Evolutionary conservation across 331 rosid species (phyloP).

Genomic region (Prunus yedoensis): DNA sequence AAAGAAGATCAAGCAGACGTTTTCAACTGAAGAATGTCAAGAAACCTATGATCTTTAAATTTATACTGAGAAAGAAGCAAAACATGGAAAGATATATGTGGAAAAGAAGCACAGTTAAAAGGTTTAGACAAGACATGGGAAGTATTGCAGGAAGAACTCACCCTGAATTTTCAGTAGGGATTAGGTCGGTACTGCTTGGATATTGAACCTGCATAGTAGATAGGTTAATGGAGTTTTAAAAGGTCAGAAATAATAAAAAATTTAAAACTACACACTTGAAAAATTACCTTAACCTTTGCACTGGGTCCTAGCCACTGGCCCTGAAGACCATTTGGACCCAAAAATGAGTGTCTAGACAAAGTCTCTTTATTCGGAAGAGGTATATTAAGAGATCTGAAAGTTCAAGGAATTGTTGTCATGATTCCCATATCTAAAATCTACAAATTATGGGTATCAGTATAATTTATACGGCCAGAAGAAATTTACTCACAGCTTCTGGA

Average conservation of each 20-base stretch:
- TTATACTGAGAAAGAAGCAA: conserved; percentile 2
- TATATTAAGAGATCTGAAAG: conserved; percentile 65
- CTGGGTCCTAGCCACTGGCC: conserved; percentile 92
- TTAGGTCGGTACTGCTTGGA: conserved; percentile 74
- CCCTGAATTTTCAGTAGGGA: conserved; percentile 51
- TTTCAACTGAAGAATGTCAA: conserved; percentile 10
- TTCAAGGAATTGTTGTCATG: conserved; percentile 10
- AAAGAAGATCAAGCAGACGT: conserved; percentile 10
- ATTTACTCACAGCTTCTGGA: conserved; percentile 76
- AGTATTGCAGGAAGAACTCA: conserved; percentile 30
- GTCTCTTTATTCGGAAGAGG: conserved; percentile 86
- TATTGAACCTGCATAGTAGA: conserved; percentile 67
- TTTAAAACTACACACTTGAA: conserved; percentile 1
- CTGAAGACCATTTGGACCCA: conserved; percentile 92
- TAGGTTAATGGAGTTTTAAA: neutral
- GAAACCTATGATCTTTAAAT: neutral
- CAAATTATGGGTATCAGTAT: neutral
- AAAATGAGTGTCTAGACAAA: conserved; percentile 88
- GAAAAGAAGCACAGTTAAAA: conserved; percentile 4
- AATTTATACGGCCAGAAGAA: conserved; percentile 2
- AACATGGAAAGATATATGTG: conserved; percentile 25
- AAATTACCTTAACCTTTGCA: conserved; percentile 63
- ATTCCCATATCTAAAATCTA: neutral
- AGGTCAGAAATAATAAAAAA: conserved; percentile 11
- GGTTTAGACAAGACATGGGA: conserved; percentile 15